These are phyloP conservation scores for Irpex lacteus DNA, from an alignment of 1,284 basidiomycete species.

Conservation along the genomic window DNA sequence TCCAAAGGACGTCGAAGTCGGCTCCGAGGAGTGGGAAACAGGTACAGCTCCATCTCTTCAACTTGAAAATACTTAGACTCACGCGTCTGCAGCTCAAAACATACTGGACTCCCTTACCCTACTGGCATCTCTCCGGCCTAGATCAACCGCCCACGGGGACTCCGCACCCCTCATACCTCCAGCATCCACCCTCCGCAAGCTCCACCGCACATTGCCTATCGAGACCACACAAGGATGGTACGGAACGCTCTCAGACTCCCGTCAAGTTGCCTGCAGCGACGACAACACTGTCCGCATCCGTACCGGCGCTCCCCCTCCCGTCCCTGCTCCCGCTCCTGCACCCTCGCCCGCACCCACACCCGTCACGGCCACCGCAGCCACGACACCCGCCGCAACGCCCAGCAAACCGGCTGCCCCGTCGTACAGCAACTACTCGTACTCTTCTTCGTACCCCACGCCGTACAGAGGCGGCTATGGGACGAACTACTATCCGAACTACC, in stretches of 20 bases:
- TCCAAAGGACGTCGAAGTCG: constrained; percentile 48
- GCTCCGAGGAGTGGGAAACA: constrained; percentile 75
- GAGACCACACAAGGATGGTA: constrained; percentile 64
- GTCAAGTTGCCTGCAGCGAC: constrained; percentile 61
- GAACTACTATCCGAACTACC: constrained; percentile 13
- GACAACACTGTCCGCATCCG: constrained; percentile 67
- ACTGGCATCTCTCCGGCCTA: constrained; percentile 69
- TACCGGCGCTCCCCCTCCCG: constrained; percentile 38
- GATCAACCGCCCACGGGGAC: constrained; percentile 39
- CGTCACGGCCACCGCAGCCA: too few species aligned
- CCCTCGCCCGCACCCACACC: constrained; percentile 15
- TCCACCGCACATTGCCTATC: constrained; percentile 66
- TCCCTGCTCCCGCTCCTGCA: constrained; percentile 27
- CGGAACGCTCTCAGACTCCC: constrained; percentile 64
- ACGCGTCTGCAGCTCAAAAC: constrained; percentile 51
- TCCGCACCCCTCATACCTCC: constrained; percentile 53
- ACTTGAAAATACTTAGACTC: constrained; percentile 15
- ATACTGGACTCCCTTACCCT: constrained; percentile 66
- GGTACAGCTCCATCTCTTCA: constrained; percentile 42
- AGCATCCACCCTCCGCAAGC: constrained; percentile 55
- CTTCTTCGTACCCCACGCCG: constrained; percentile 3
- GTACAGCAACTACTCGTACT: constrained; percentile 6
- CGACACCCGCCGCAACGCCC: constrained; percentile 17
- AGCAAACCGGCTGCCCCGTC: constrained; percentile 12
- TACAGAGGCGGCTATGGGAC: constrained; percentile 29